Evolutionary conservation across 78 protist species (phyloP), one percentile per base, ranked within the genome.

Genomic region (Reticulomyxa filosa): DNA sequence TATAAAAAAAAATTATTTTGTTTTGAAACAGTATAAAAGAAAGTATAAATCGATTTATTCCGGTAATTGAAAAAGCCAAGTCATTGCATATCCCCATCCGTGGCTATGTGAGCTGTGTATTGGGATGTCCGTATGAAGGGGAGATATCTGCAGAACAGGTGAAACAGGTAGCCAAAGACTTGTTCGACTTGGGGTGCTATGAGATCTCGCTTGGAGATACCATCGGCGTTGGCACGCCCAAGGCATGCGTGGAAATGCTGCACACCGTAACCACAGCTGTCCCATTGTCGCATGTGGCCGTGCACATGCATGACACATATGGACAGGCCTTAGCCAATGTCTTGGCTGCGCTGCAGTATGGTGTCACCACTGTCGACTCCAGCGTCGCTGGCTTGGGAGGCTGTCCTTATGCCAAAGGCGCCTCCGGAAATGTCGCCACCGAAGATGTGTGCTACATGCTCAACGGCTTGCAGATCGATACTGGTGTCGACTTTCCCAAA

Each of bases 161-260:
- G 29, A 42, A n/a, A 42, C 17, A 38, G 5, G 86, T 89, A 0
- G 70, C 84, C 7, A 20, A 62, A 27, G 17, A 27, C 7, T 77
- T 89, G 26, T 50, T 32, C 39, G 81, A 77, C 5, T 74, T 69
- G 70, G 95, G 88, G 26, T 89, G 95, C 69, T 82, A 89, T 66
- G 95, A 89, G 63, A 65, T 89, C 2, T 76, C 83, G 2, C 77
- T 89, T 20, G 95, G 92, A 8, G 95, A 89, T 50, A 89, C 95
- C 5, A 89, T 89, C 25, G 95, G 95, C 4, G 72, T 73, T 7
- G 95, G 95, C 29, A 89, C 87, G 1, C 84, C 91, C 0, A 83
- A 86, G 57, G 57, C 2, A 42, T n/a, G 17, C 17, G 17, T 17
- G 17, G 48, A 42, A 42, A 42, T 42, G 17, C 29, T 42, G 17